Base-by-base conservation (phyloP, 2,329 filamentous ascomycete species). In the Verticillium nonalfalfae region DNA sequence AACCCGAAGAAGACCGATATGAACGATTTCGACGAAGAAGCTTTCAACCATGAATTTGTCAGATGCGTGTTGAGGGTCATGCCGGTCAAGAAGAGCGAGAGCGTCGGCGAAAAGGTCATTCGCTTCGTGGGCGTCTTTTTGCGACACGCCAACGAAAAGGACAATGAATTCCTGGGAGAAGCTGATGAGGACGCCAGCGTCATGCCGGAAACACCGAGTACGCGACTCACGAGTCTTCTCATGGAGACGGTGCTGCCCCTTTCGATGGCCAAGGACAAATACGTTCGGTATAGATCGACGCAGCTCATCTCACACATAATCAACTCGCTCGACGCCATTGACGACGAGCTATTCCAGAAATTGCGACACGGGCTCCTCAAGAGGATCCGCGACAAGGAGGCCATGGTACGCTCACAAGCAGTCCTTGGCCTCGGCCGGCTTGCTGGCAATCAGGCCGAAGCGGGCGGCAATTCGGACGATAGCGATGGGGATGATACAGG, bases 231-330 rank as follows among this genome's bases (percentile, higher is more conserved):
- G 1, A 86, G 87, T 1, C 83, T 87, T 35, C 82, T 98, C 39
- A 85, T 98, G 69, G 85, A 86, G 59, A 82, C 87, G 7, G 76
- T 95, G 21, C 79, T 96, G 3, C 90, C 90, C 5, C 78, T 97
- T n/a, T 80, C 97, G 63, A 84, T 83, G 10, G 86, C 90, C 54
- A 98, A 97, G 76, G 95, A 99, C 76, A 98, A 97, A 75, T 90
- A 90, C 62, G 90, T 98, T 56, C 86, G 95, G 62, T 99, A 92
- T 75, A 85, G 95, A 62, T 87, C 93, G 4, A 96, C 94, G 0
- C 95, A 99, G 72, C 85, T 97, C 59, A 87, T 96, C 59, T 90
- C 93, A 1, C 91, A 97, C 72, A 88, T 97, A 65, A 89, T 99
- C 76, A 97, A 97, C 76, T 95, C 90, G 13, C 82, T 99, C 33